A percentile compares a stretch with the other conserved stretches of the same genome.
These are phyloP conservation scores for Penicillium sp. DNA, from an alignment of 2,329 filamentous ascomycete genomes.

Conservation along the genomic window DNA sequence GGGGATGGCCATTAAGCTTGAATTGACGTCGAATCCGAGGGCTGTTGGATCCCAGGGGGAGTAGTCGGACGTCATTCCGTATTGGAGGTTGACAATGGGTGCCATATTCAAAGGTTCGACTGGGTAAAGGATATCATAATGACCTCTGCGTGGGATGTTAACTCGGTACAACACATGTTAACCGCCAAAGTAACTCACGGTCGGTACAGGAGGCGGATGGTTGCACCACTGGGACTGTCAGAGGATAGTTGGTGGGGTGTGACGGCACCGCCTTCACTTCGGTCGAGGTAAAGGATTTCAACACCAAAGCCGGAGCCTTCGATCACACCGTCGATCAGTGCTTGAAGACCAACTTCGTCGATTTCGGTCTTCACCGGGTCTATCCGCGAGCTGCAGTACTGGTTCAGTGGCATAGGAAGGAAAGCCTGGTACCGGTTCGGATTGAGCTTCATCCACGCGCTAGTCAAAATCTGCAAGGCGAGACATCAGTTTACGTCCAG, in stretches of 20 bases:
- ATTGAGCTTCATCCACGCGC: conserved; percentile 73
- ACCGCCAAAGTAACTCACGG: conserved; percentile 43
- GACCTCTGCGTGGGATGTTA: conserved; percentile 48
- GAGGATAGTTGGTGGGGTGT: conserved; percentile 43
- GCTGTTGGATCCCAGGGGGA: conserved; percentile 31
- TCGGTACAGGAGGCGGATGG: conserved; percentile 59
- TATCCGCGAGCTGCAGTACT: conserved; percentile 62
- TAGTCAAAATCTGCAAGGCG: conserved; percentile 60
- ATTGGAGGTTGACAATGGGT: conserved; percentile 36
- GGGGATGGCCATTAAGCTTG: conserved; percentile 36
- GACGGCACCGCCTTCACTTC: conserved; percentile 66
- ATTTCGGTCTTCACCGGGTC: conserved; percentile 74
- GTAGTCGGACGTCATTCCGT: conserved; percentile 34
- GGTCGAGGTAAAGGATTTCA: conserved; percentile 84
- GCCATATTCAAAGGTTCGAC: conserved; percentile 39
- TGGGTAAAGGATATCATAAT: conserved; percentile 90
- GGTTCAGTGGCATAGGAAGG: conserved; percentile 54
- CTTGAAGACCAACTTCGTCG: conserved; percentile 74
- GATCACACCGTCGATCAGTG: conserved; percentile 69
- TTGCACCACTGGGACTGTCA: conserved; percentile 44
- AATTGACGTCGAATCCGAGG: conserved; percentile 34
- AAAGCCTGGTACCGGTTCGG: conserved; percentile 62
- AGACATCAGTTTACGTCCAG: conserved; percentile 8
- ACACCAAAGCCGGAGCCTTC: conserved; percentile 69
- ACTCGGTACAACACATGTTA: not conserved